Evolutionary conservation across 495 filamentous ascomycete species (phyloP).

Genomic region (Margaritispora aquatica): DNA sequence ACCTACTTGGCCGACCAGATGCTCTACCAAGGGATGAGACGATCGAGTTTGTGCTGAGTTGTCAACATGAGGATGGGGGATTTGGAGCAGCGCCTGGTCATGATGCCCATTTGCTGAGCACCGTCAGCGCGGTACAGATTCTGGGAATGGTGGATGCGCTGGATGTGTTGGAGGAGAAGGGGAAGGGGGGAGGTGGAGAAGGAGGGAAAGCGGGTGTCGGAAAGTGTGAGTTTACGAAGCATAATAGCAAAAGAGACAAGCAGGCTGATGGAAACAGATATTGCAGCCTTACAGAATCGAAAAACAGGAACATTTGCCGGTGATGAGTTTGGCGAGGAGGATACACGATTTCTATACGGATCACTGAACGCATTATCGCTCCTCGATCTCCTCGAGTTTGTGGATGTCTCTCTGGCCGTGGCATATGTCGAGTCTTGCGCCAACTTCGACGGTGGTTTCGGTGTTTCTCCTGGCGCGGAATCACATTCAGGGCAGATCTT

Average conservation of each 20-base stretch:
- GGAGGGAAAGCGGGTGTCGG: constrained; percentile 55
- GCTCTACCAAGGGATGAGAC: constrained; percentile 75
- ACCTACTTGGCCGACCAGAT: constrained; percentile 74
- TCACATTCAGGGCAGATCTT: constrained; percentile 92
- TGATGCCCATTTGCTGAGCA: constrained; percentile 93
- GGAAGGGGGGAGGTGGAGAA: no score
- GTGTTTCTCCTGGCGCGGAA: constrained; percentile 80
- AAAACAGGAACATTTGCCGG: constrained; percentile 83
- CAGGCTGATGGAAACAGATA: constrained; percentile 45
- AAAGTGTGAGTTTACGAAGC: constrained; percentile 30
- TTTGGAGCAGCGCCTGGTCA: constrained; percentile 93
- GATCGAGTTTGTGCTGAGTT: constrained; percentile 87
- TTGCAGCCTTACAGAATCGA: constrained; percentile 72
- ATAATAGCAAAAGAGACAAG: constrained; percentile 1
- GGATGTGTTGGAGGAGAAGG: constrained; percentile 73
- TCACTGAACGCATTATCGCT: constrained; percentile 84
- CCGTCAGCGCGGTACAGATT: constrained; percentile 88
- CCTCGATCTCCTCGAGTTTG: constrained; percentile 57
- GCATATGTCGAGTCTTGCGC: constrained; percentile 70
- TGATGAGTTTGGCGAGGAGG: constrained; percentile 92
- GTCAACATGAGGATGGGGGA: constrained; percentile 79
- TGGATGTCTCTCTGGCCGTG: constrained; percentile 76
- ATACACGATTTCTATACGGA: constrained; percentile 90
- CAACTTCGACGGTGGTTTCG: constrained; percentile 93
- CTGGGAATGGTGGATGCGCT: constrained; percentile 78